Evolutionary conservation across 2,329 filamentous ascomycete species (phyloP).

Genomic region (Microdochium nivale): DNA sequence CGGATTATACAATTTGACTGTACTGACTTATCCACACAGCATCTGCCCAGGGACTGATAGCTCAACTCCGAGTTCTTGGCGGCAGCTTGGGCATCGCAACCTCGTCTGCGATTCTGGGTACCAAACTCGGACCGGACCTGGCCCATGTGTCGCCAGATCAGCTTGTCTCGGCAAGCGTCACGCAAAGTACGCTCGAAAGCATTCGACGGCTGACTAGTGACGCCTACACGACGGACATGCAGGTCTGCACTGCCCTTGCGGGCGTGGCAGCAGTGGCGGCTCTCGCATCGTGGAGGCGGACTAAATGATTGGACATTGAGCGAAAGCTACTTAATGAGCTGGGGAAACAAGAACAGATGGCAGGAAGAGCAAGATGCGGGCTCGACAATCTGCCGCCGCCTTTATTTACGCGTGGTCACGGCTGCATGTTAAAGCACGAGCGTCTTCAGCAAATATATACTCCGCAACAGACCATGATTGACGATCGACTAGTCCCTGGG

Average conservation of each 20-base stretch:
- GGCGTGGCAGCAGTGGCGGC: constrained; percentile 29
- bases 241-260: constrained; percentile 31
- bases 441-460: too few species aligned
- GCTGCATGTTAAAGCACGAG: too few species aligned
- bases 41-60: constrained; percentile 42
- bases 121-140: constrained; percentile 4
- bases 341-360: too few species aligned
- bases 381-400: too few species aligned
- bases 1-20: neutral
- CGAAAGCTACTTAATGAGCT: too few species aligned
- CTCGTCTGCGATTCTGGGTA: constrained; percentile 36
- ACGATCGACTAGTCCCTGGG: too few species aligned
- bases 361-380: too few species aligned
- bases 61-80: constrained; percentile 41
- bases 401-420: too few species aligned
- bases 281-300: constrained; percentile 27
- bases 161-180: neutral
- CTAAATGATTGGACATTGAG: constrained; percentile 11
- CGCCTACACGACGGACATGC: constrained; percentile 38
- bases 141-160: neutral
- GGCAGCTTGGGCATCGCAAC: constrained; percentile 46
- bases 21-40: constrained; percentile 23
- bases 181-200: constrained; percentile 7
- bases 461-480: too few species aligned
- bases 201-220: constrained; percentile 31